A percentile compares a stretch with the other conserved stretches of the same genome.
Conservation (phyloP, 352 stramenopile species). For the Globisporangium alternatum region DNA sequence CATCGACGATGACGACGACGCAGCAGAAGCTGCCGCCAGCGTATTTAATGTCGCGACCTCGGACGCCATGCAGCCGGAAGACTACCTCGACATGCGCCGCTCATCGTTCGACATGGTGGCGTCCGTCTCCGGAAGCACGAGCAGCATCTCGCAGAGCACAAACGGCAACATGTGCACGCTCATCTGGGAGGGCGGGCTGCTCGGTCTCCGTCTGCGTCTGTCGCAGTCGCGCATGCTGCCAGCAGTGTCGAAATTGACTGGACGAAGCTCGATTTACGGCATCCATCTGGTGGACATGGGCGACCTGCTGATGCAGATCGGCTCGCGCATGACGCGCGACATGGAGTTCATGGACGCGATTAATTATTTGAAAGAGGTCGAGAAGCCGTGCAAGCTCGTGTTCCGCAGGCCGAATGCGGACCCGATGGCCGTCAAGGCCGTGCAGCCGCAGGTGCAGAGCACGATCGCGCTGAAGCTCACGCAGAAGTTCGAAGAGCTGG, state of each 20-base stretch:
- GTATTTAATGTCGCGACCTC: conserved; percentile 13
- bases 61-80: conserved; percentile 27
- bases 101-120: conserved; percentile 73
- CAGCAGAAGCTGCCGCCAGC: not conserved
- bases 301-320: conserved; percentile 77
- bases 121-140: conserved; percentile 62
- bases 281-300: conserved; percentile 85
- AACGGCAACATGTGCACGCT: conserved; percentile 76
- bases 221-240: conserved; percentile 80
- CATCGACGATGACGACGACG: conserved; percentile 33
- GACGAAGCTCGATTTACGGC: conserved; percentile 80
- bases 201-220: conserved; percentile 74
- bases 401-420: conserved; percentile 69
- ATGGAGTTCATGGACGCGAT: conserved; percentile 87
- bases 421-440: conserved; percentile 73
- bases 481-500: conserved; percentile 77
- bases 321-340: conserved; percentile 56
- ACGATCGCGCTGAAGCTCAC: conserved; percentile 66
- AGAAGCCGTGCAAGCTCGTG: conserved; percentile 74
- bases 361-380: conserved; percentile 74
- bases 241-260: conserved; percentile 82
- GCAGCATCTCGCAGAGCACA: conserved; percentile 49
- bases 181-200: conserved; percentile 78
- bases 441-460: conserved; percentile 72
- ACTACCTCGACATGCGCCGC: conserved; percentile 57